phyloP scores from a whole-genome alignment of 331 rosid genomes.

The Malus hybrid region DNA sequence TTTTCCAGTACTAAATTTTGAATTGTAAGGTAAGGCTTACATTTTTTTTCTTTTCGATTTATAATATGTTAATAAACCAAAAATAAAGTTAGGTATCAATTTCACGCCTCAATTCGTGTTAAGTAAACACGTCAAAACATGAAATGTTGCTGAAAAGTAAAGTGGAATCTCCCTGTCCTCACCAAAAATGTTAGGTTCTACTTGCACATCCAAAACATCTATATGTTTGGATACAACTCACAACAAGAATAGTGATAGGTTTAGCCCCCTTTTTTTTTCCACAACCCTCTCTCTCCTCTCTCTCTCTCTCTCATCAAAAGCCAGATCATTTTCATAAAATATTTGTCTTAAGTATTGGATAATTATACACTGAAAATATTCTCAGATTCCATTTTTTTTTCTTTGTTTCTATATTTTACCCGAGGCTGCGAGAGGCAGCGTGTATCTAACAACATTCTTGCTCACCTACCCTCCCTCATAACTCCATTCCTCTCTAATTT shows the following conservation, averaged over 20 bases:
- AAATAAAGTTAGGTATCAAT: no score
- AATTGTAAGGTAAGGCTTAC: neutral
- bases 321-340: neutral
- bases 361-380: neutral
- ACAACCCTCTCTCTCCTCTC: neutral
- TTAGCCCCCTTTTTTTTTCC: no score
- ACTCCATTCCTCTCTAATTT: neutral
- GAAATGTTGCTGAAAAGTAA: neutral
- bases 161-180: neutral
- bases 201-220: neutral
- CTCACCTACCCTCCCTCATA: slow-evolving; percentile 37
- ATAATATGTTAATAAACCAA: neutral
- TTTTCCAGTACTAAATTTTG: neutral
- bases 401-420: neutral
- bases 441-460: slow-evolving; percentile 38
- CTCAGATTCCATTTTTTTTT: slow-evolving; percentile 2
- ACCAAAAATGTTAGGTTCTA: slow-evolving; percentile 1
- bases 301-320: neutral
- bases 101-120: no score
- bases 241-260: neutral
- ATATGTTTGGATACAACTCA: neutral
- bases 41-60: no score
- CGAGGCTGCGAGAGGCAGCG: slow-evolving; percentile 2
- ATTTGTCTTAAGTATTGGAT: neutral
- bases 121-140: neutral